These are phyloP conservation scores for Botrytis paeoniae DNA, from an alignment of 2,329 filamentous ascomycete genomes.

Conservation along the genomic window DNA sequence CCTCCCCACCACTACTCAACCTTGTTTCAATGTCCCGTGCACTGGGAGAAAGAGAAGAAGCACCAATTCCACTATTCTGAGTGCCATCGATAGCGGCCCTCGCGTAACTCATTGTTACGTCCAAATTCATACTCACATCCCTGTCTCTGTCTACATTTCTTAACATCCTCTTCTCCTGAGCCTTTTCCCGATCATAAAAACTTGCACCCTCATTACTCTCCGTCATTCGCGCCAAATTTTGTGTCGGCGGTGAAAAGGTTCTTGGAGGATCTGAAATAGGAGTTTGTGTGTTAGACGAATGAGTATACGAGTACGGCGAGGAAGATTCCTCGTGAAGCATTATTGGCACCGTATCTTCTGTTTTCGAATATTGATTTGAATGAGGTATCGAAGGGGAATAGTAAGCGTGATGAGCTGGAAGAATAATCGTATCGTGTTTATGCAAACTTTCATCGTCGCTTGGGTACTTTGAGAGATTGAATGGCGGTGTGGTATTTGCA, in stretches of 20 bases:
- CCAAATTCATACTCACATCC: neutral
- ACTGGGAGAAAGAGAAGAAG: neutral
- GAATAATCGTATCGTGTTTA: neutral
- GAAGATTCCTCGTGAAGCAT: neutral
- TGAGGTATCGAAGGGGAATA: neutral
- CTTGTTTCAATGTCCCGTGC: neutral
- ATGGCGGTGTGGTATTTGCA: neutral
- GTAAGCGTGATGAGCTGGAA: constrained; percentile 9
- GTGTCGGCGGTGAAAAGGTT: neutral
- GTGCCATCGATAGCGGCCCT: neutral
- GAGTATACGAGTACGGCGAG: neutral
- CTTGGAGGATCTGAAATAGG: neutral
- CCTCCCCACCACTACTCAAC: neutral
- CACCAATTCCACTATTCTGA: constrained; percentile 3
- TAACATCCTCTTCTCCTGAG: neutral
- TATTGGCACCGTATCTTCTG: neutral
- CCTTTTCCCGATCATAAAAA: neutral
- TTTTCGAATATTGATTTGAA: neutral
- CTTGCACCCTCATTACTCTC: neutral
- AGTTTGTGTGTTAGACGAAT: neutral
- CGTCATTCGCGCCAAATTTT: neutral
- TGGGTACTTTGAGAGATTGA: constrained; percentile 7
- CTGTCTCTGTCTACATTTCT: neutral
- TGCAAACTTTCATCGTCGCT: constrained; percentile 5
- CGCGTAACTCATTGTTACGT: neutral